These are phyloP conservation scores for Kingdonia uniflora DNA, from an alignment of 164 flowering plant genomes.

Conservation along the genomic window DNA sequence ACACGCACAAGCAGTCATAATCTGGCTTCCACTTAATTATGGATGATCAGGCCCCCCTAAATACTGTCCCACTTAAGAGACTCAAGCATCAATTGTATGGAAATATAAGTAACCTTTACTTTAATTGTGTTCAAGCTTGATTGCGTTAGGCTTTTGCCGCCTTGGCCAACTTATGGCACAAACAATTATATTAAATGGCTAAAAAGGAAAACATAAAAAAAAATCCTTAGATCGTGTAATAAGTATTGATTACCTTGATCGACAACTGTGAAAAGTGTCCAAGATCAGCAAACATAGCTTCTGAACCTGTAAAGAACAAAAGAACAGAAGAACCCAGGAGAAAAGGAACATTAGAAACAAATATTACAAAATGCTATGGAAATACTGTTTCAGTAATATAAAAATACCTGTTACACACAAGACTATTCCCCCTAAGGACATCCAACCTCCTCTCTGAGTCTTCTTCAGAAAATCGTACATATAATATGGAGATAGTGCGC, in stretches of 20 bases:
- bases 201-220: background rate
- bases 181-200: background rate
- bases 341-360: background rate
- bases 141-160: too few relatives aligned
- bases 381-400: background rate
- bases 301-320: conserved; percentile 53
- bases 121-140: too few relatives aligned
- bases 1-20: too few relatives aligned
- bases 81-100: too few relatives aligned
- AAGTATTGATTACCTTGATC: conserved; percentile 44
- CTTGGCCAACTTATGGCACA: too few relatives aligned
- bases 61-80: too few relatives aligned
- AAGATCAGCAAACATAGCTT: conserved; percentile 98
- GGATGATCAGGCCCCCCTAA: too few relatives aligned
- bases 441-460: conserved; percentile 83
- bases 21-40: too few relatives aligned
- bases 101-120: too few relatives aligned
- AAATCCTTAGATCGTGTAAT: background rate
- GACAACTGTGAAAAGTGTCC: conserved; percentile 90
- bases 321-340: too few relatives aligned
- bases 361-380: background rate
- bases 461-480: conserved; percentile 80
- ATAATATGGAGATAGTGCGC: conserved; percentile 83
- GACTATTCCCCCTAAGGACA: conserved; percentile 81
- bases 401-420: conserved; percentile 75